Evolutionary conservation across 2,329 filamentous ascomycete species (phyloP).

Genomic region (Cercospora canescens): DNA sequence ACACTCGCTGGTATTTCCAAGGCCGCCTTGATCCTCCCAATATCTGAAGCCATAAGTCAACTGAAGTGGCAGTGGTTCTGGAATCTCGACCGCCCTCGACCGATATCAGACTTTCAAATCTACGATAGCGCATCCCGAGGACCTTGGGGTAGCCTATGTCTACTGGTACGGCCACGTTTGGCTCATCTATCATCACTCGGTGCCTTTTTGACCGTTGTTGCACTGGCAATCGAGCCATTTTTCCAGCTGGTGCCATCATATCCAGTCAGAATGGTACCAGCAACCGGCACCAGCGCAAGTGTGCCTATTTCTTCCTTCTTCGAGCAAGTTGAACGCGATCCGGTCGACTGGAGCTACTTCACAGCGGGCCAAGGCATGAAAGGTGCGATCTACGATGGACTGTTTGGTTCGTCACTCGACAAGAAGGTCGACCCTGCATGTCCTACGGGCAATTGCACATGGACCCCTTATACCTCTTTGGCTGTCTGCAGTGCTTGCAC

Average conservation of each 20-base stretch:
- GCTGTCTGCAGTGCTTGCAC: conserved; percentile 21
- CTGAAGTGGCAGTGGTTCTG: conserved; percentile 26
- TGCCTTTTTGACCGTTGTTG: conserved; percentile 13
- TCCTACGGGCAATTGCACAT: conserved; percentile 24
- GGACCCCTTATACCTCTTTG: conserved; percentile 14
- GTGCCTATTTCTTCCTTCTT: conserved; percentile 2
- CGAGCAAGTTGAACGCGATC: neutral
- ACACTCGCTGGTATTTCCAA: conserved; percentile 16
- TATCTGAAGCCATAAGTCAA: conserved; percentile 21
- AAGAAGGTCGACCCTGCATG: conserved; percentile 2
- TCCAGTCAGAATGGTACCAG: neutral
- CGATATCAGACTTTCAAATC: conserved; percentile 19
- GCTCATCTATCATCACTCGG: conserved; percentile 15
- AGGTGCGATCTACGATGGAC: conserved; percentile 11
- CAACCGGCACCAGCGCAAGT: neutral
- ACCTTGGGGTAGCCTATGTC: conserved; percentile 20
- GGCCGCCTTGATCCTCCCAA: conserved; percentile 19
- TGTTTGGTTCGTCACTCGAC: neutral
- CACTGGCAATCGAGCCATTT: conserved; percentile 14
- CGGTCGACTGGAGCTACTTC: neutral
- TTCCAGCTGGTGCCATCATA: conserved; percentile 17
- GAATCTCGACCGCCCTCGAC: neutral
- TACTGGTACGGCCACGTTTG: conserved; percentile 6
- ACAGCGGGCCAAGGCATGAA: conserved; percentile 1
- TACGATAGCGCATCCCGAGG: conserved; percentile 23